phyloP scores from a whole-genome alignment of 345 rosid species.

The Excoecaria agallocha region DNA sequence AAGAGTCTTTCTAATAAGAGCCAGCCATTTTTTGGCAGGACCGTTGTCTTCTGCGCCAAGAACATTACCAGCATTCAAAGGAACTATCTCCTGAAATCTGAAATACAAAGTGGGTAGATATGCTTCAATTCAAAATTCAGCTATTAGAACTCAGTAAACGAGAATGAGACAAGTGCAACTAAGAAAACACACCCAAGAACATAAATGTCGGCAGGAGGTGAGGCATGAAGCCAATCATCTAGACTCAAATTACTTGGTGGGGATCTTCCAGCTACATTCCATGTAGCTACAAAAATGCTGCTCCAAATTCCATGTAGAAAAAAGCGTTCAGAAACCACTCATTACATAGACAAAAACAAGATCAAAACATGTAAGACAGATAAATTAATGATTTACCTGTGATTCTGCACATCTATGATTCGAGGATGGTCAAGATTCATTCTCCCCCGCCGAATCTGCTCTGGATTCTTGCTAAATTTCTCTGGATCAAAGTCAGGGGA shows the following conservation, averaged over 20 bases:
- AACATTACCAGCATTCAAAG: conserved; percentile 93
- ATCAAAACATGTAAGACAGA: not conserved
- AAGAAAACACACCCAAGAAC: conserved; percentile 71
- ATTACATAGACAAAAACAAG: not conserved
- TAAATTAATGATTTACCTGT: conserved; percentile 51
- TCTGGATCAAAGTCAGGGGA: conserved; percentile 46
- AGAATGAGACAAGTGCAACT: conserved; percentile 18
- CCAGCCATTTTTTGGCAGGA: conserved; percentile 93
- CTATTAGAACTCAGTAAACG: not conserved
- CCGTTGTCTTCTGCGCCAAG: conserved; percentile 98
- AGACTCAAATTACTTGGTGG: conserved; percentile 81
- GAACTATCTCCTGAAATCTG: conserved; percentile 99
- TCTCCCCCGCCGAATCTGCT: conserved; percentile 61
- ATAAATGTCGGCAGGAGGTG: conserved; percentile 97
- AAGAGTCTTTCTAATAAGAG: conserved; percentile 74
- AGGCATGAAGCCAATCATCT: conserved; percentile 91
- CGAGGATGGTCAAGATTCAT: conserved; percentile 95
- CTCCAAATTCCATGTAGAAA: conserved; percentile 25
- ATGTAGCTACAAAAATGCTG: conserved; percentile 89
- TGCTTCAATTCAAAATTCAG: conserved; percentile 8
- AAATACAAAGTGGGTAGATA: conserved; percentile 2
- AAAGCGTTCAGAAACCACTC: conserved; percentile 8
- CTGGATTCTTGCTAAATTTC: conserved; percentile 64
- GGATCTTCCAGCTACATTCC: conserved; percentile 98
- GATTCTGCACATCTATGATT: conserved; percentile 90